These are phyloP conservation scores for Macrotyloma uniflorum DNA, from an alignment of 306 rosid genomes.

Conservation along the genomic window DNA sequence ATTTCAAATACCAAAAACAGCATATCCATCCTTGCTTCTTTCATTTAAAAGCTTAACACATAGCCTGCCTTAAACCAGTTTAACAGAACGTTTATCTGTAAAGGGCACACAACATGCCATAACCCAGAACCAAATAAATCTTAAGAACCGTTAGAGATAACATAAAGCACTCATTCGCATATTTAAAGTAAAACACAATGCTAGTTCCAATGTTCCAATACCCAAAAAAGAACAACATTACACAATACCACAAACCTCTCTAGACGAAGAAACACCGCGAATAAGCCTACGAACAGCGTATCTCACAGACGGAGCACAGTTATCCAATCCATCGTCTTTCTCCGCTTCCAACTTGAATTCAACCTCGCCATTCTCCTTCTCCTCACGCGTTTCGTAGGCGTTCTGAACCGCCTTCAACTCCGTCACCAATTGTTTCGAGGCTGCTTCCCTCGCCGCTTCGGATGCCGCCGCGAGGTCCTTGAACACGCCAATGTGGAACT, in stretches of 20 bases:
- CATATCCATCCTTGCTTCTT: neutral
- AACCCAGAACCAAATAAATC: neutral
- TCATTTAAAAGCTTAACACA: neutral
- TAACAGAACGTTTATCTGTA: neutral
- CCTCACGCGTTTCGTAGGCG: constrained; percentile 63
- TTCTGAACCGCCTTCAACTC: constrained; percentile 83
- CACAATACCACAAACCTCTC: constrained; percentile 63
- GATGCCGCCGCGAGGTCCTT: constrained; percentile 75
- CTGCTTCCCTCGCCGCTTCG: constrained; percentile 57
- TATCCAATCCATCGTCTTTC: constrained; percentile 88
- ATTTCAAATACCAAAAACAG: neutral
- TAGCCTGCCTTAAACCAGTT: neutral
- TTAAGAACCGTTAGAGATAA: neutral
- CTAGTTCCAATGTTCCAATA: neutral
- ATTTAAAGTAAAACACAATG: neutral
- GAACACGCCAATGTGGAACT: constrained; percentile 90
- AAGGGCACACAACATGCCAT: neutral
- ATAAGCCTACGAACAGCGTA: constrained; percentile 89
- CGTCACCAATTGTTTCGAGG: constrained; percentile 62
- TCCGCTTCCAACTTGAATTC: constrained; percentile 86
- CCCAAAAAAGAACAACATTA: neutral
- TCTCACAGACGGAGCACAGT: constrained; percentile 93
- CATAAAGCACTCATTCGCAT: neutral
- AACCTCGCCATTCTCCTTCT: constrained; percentile 60
- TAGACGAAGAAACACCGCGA: constrained; percentile 92